phyloP scores from a whole-genome alignment of 2,329 filamentous ascomycete species.

The Blastomyces percursus region DNA sequence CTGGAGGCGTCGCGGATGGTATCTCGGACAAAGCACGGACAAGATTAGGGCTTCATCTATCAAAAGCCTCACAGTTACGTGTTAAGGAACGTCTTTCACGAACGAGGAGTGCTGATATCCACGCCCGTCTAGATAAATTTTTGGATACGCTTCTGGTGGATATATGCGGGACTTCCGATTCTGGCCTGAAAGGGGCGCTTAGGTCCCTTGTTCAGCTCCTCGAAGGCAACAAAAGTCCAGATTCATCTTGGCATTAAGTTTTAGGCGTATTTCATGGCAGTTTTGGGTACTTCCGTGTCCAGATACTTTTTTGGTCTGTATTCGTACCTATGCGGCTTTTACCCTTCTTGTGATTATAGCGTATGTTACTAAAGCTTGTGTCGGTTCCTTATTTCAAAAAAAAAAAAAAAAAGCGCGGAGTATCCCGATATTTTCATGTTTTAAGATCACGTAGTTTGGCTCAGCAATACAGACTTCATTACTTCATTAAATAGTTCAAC shows the following conservation, averaged over 20 bases:
- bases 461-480: neutral
- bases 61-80: constrained; percentile 18
- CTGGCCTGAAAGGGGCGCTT: constrained; percentile 28
- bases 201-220: constrained; percentile 30
- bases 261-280: neutral
- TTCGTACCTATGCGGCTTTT: neutral
- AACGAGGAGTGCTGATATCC: constrained; percentile 23
- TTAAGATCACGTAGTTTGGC: neutral
- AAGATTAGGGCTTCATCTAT: constrained; percentile 25
- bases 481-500: neutral
- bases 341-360: neutral
- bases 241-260: neutral
- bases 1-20: constrained; percentile 16
- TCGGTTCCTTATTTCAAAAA: neutral
- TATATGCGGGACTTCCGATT: constrained; percentile 27
- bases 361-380: neutral
- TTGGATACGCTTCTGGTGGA: constrained; percentile 29
- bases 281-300: neutral
- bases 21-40: constrained; percentile 26
- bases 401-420: neutral
- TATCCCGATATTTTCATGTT: neutral
- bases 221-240: constrained; percentile 20
- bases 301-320: neutral
- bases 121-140: constrained; percentile 24
- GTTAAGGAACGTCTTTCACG: constrained; percentile 24